Percentiles rank a stretch among this genome's conserved stretches.
Evolutionary conservation across 1,139 yeast species (phyloP).

Genomic region (Sugiyamaella neomexicana): DNA sequence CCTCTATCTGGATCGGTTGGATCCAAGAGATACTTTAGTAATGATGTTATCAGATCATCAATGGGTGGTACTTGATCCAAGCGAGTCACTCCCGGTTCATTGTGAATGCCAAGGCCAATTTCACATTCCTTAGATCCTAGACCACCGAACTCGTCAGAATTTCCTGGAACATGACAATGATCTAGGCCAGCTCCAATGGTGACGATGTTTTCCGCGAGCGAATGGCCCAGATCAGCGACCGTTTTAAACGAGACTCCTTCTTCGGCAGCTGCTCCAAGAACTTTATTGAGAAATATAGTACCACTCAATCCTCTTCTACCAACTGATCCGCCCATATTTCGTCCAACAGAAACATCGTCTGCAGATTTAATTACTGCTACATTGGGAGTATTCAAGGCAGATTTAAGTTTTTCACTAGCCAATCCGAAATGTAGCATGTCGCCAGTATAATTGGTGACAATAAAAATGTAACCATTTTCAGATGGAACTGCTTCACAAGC

Average conservation of each 20-base stretch:
- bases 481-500: constrained; percentile 41
- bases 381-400: constrained; percentile 29
- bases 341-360: constrained; percentile 52
- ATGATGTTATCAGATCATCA: constrained; percentile 44
- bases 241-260: constrained; percentile 40
- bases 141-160: constrained; percentile 37
- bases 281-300: constrained; percentile 46
- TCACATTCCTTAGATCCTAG: constrained; percentile 36
- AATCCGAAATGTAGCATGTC: constrained; percentile 61
- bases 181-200: constrained; percentile 54
- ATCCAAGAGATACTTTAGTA: constrained; percentile 46
- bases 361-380: constrained; percentile 37
- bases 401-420: constrained; percentile 36
- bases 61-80: constrained; percentile 44
- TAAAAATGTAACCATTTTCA: constrained; percentile 50
- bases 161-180: constrained; percentile 54
- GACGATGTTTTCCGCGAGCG: constrained; percentile 45
- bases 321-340: constrained; percentile 47
- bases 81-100: constrained; percentile 51
- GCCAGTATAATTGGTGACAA: constrained; percentile 62
- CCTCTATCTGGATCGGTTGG: constrained; percentile 46
- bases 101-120: constrained; percentile 56
- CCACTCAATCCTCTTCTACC: constrained; percentile 56
- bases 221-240: constrained; percentile 44
- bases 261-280: constrained; percentile 51